Percentiles rank a stretch among this genome's conserved stretches.
Evolutionary conservation across 208 protist species (phyloP).

Genomic region (Trypanosoma mega): DNA sequence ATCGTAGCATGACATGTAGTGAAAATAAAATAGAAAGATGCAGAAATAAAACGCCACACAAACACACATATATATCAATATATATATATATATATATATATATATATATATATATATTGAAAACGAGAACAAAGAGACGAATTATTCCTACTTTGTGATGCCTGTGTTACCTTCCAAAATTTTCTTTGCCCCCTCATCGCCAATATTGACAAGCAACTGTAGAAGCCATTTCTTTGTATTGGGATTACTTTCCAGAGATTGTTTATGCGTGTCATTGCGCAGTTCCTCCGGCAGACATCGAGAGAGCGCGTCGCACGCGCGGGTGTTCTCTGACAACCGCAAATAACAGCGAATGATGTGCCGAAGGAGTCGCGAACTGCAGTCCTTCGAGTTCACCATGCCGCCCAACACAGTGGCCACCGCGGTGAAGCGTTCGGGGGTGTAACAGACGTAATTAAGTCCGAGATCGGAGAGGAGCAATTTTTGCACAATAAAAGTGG

Average conservation of each 20-base stretch:
- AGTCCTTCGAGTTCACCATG: slow-evolving; percentile 94
- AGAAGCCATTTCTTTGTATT: slow-evolving; percentile 79
- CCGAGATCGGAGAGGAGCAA: slow-evolving; percentile 97
- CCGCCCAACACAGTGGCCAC: slow-evolving; percentile 94
- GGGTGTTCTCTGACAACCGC: slow-evolving; percentile 95
- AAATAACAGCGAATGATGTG: slow-evolving; percentile 99
- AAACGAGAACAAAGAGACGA: background rate
- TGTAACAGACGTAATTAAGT: slow-evolving; percentile 97
- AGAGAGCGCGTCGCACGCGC: slow-evolving; percentile 68
- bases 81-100: background rate
- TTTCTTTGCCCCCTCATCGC: slow-evolving; percentile 62
- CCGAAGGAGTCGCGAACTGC: slow-evolving; percentile 94
- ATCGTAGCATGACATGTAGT: background rate
- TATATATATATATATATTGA: slow-evolving; percentile 4
- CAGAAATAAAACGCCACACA: slow-evolving; percentile 3
- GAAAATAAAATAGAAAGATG: slow-evolving; percentile 24
- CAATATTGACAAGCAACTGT: slow-evolving; percentile 84
- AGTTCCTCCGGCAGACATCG: slow-evolving; percentile 83
- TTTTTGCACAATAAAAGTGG: slow-evolving; percentile 99
- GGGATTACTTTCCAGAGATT: slow-evolving; percentile 62
- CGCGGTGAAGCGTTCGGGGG: slow-evolving; percentile 94
- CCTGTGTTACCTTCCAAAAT: slow-evolving; percentile 35
- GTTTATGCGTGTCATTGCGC: slow-evolving; percentile 78
- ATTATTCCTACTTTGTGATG: background rate
- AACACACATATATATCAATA: slow-evolving; percentile 9